Base-by-base conservation (phyloP, 2,329 filamentous ascomycete genomes). In the Aspergillus amoenus region DNA sequence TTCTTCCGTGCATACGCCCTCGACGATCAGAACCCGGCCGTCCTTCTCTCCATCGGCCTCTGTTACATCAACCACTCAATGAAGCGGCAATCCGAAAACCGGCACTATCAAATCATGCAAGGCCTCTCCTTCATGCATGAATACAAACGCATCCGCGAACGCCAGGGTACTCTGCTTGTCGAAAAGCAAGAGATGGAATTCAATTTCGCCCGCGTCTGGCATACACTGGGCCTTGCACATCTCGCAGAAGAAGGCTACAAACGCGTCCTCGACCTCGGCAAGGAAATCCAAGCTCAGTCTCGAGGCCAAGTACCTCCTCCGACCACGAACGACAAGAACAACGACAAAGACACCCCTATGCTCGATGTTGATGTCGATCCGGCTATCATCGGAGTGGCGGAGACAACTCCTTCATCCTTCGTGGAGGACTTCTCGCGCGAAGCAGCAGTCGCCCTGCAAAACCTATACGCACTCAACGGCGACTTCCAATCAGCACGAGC, bases 51-150 rank as follows among this genome's bases (percentile, higher is more conserved):
- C 65, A 87, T 97, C 22, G 92, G 88, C 0, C 82, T 94, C 12
- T 88, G 88, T 30, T 97, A 96, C 72, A 84, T 97, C 40, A 91
- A 97, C 71, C 89, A 94, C 70, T 88, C 89, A 0, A 83, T 97
- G 68, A 97, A 97, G 73, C 84, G 93, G 2, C 91, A 96, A 72
- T 87, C 89, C 0, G 91, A 93, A 47, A 97, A 97, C 70, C 82
- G 94, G 2, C 93, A 97, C 70, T 93, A 90, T 68, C 84, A 92
- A 41, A 86, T 97, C 42, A 81, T 91, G 62, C 93, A 97, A 71
- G 94, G 92, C 0, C 82, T 97, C 50, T 81, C 87, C 0, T 97
- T 96, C 67, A 76, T 97, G 56, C 84, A 88, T 56, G 79, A 85
- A 37, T 96, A 95, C 74, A 88, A 89, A 63, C 80, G 85, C 3